Percentiles rank a stretch among this genome's conserved stretches.
phyloP scores from a whole-genome alignment of 139 green algal genomes.

The Picochlorum sp. region DNA sequence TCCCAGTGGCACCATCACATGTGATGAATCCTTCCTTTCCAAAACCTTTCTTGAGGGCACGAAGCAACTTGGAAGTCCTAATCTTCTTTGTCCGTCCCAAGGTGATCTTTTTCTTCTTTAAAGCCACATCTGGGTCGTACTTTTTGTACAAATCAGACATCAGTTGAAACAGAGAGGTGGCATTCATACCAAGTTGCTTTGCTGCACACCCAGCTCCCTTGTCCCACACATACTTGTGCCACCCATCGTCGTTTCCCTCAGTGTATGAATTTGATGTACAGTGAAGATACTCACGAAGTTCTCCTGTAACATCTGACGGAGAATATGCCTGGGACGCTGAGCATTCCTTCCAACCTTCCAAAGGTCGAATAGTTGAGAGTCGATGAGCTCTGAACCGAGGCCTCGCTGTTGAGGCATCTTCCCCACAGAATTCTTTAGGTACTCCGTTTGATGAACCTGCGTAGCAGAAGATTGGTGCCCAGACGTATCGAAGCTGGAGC shows the following conservation, averaged over 20 bases:
- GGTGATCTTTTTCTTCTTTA: background rate
- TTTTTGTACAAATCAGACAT: slow-evolving; percentile 2
- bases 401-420: no score
- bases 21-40: background rate
- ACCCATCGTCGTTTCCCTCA: background rate
- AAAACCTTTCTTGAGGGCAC: background rate
- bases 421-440: no score
- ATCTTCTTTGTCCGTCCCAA: background rate
- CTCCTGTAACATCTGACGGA: background rate
- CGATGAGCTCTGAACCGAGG: no score
- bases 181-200: background rate
- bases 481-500: no score
- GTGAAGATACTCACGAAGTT: background rate
- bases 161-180: background rate
- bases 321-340: background rate
- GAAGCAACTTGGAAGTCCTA: background rate
- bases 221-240: background rate
- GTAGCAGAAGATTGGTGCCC: no score
- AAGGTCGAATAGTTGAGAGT: no score
- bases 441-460: no score
- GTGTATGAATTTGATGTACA: background rate
- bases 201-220: slow-evolving; percentile 1
- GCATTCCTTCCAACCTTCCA: no score
- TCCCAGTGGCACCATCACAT: slow-evolving; percentile 1
- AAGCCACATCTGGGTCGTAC: background rate